Evolutionary conservation across 371 early-diverging fungal genomes (phyloP), one percentile per base, ranked within the genome.

Genomic region (Mycotypha africana): DNA sequence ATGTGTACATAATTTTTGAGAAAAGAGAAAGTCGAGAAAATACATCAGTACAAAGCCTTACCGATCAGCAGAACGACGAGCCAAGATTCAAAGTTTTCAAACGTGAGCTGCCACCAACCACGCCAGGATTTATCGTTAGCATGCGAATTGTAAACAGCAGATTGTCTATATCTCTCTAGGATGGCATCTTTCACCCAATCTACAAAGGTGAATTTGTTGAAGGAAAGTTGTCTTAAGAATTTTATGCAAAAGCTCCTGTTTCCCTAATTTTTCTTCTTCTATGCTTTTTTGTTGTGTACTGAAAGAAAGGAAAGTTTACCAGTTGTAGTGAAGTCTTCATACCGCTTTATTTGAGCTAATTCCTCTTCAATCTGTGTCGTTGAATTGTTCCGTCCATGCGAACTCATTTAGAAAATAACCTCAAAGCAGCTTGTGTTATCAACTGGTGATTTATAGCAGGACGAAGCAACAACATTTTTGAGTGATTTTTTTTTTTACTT

Each of bases 151-250:
- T 83, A 65, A 9, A 82, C 48, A 12, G 62, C 47, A 5, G 81
- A 74, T 42, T 82, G 70, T 24, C 91, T 71, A 40, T 81, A 79
- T n/a, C 88, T 76, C 62, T 94, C 94, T 42, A 84, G 72, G 47
- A 85, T 81, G 24, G 79, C 78, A 64, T 93, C 93, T 52, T 85
- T 87, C 4, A 93, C 88, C 96, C 94, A 95, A 63, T 95, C 91
- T 84, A 65, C 16, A 31, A 32, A 16, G 31, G 28, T 26, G 3
- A 9, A 23, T 19, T 19, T 24, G n/a, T n/a, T n/a, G n/a, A n/a
- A n/a, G n/a, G n/a, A n/a, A n/a, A n/a, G n/a, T n/a, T n/a, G n/a
- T n/a, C n/a, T n/a, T n/a, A n/a, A n/a, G n/a, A n/a, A n/a, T 5
- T 11, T 26, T 42, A 34, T 48, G 41, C 38, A 37, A 21, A 20